A percentile compares a stretch with the other conserved stretches of the same genome.
Evolutionary conservation across 176 grass and related monocot species (phyloP).

Genomic region (Cymbopogon citratus): DNA sequence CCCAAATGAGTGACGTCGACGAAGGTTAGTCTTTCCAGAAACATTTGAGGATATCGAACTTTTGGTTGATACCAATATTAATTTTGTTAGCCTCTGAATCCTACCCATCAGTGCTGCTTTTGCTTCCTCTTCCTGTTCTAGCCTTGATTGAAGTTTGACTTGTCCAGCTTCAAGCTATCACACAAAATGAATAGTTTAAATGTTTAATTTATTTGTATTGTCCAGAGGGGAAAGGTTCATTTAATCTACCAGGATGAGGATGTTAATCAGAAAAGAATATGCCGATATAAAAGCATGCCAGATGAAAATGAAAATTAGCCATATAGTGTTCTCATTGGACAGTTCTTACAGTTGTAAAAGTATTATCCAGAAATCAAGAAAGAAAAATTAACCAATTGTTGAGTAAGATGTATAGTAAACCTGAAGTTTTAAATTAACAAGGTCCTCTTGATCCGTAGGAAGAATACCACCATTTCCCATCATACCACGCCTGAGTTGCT

Average conservation of each 20-base stretch:
- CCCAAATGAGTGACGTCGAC: slow-evolving; percentile 87
- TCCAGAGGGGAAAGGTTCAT: not conserved
- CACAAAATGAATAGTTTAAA: slow-evolving; percentile 11
- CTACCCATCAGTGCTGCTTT: slow-evolving; percentile 96
- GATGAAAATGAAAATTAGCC: not conserved
- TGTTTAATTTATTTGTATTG: not conserved
- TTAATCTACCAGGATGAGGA: slow-evolving; percentile 14
- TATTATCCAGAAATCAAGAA: not conserved
- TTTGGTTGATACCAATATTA: slow-evolving; percentile 98
- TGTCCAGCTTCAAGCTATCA: slow-evolving; percentile 91
- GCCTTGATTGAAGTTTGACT: slow-evolving; percentile 93
- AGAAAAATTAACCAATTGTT: slow-evolving; percentile 24
- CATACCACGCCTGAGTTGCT: slow-evolving; percentile 86
- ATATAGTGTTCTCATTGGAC: not conserved
- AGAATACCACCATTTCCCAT: slow-evolving; percentile 59
- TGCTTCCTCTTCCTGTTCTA: slow-evolving; percentile 99
- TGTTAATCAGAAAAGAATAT: not conserved
- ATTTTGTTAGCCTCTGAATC: slow-evolving; percentile 93
- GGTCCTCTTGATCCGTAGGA: slow-evolving; percentile 78
- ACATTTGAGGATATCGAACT: slow-evolving; percentile 74
- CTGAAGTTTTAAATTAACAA: slow-evolving; percentile 96
- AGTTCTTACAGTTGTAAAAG: slow-evolving; percentile 3
- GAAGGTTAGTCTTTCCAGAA: slow-evolving; percentile 48
- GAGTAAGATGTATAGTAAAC: slow-evolving; percentile 46
- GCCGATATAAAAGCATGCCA: not conserved